Conservation (phyloP, 176 grass and related monocot genomes). For the Neostapfia colusana region DNA sequence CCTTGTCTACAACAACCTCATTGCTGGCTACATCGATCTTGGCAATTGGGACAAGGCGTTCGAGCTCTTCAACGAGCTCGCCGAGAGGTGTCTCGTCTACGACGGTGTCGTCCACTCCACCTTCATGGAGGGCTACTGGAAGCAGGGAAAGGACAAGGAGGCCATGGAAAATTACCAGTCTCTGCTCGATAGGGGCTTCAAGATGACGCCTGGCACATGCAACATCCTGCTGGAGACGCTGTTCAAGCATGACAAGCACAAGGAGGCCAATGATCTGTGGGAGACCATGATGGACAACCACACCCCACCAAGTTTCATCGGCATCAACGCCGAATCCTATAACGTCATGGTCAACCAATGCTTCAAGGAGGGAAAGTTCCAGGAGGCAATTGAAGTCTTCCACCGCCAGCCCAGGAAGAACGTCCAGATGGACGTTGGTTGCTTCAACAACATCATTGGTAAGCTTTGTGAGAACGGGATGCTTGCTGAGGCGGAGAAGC, state of each 20-base stretch:
- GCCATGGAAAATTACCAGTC: constrained; percentile 65
- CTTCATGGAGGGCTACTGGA: constrained; percentile 67
- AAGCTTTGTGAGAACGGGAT: constrained; percentile 57
- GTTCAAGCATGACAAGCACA: constrained; percentile 53
- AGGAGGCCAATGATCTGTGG: constrained; percentile 57
- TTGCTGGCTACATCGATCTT: constrained; percentile 51
- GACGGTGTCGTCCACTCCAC: constrained; percentile 57
- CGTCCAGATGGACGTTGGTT: constrained; percentile 56
- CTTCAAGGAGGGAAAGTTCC: constrained; percentile 60
- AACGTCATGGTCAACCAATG: constrained; percentile 69
- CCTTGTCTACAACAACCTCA: constrained; percentile 61
- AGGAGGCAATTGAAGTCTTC: constrained; percentile 54
- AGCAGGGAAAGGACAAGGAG: constrained; percentile 56
- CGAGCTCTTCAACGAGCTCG: constrained; percentile 62
- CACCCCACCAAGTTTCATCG: constrained; percentile 51
- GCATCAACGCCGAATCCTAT: constrained; percentile 57
- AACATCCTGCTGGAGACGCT: constrained; percentile 57
- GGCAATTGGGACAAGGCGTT: constrained; percentile 48
- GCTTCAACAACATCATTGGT: constrained; percentile 69
- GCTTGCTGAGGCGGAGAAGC: constrained; percentile 54
- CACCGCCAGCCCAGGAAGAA: constrained; percentile 49
- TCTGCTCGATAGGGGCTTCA: constrained; percentile 50
- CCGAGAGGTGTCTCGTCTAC: constrained; percentile 59
- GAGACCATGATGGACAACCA: constrained; percentile 62
- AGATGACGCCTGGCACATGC: constrained; percentile 63